A percentile compares a stretch with the other conserved stretches of the same genome.
Evolutionary conservation across 2,329 filamentous ascomycete genomes (phyloP).

Genomic region (Penicillium sclerotiorum): DNA sequence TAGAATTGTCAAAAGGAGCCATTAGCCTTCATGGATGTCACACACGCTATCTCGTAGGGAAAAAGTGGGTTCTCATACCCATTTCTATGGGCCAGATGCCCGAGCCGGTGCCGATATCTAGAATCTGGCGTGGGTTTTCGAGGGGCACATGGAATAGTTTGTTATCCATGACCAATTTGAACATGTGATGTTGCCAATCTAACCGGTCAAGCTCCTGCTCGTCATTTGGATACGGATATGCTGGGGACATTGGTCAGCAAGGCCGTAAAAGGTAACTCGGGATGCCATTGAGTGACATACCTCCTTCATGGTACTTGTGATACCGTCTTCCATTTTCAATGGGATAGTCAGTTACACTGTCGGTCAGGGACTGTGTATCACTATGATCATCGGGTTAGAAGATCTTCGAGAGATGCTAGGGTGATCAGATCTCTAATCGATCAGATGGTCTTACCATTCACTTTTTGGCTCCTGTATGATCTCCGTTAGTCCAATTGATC

Average conservation of each 20-base stretch:
- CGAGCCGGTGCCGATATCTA: constrained; percentile 64
- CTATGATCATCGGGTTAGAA: constrained; percentile 24
- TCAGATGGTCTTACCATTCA: constrained; percentile 27
- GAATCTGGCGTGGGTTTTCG: constrained; percentile 48
- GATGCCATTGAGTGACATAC: constrained; percentile 27
- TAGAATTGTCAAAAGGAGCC: constrained; percentile 22
- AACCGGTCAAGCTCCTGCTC: constrained; percentile 58
- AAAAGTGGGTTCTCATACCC: constrained; percentile 40
- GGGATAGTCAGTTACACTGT: constrained; percentile 48
- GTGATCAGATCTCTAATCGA: neutral
- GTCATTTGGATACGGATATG: constrained; percentile 56
- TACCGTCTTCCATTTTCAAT: constrained; percentile 47
- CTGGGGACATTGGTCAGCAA: constrained; percentile 27
- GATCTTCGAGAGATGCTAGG: neutral
- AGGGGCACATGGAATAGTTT: constrained; percentile 53
- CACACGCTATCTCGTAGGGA: neutral
- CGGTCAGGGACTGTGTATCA: constrained; percentile 47
- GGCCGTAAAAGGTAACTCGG: neutral
- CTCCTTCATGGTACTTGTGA: constrained; percentile 49
- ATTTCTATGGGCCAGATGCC: constrained; percentile 72
- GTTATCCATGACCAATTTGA: constrained; percentile 50
- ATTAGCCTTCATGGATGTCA: constrained; percentile 13
- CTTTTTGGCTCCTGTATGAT: constrained; percentile 27
- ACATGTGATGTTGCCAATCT: constrained; percentile 59
- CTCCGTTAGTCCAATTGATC: too few relatives aligned